These are phyloP conservation scores for Trichomonas gallinae DNA, from an alignment of 208 protist genomes.

Conservation along the genomic window DNA sequence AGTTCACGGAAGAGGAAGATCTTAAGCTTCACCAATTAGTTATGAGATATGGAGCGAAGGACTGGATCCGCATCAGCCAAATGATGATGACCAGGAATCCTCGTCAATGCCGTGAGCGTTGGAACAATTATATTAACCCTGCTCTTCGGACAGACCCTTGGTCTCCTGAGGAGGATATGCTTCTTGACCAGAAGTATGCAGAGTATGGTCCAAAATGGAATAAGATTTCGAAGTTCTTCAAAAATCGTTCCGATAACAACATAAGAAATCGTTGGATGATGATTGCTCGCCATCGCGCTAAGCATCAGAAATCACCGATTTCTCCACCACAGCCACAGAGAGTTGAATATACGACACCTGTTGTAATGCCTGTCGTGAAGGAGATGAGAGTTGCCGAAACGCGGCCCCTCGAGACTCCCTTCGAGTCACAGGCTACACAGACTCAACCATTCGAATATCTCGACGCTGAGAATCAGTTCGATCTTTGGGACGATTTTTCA, in stretches of 20 bases:
- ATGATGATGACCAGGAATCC: not conserved
- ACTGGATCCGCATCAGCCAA: not conserved
- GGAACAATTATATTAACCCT: not conserved
- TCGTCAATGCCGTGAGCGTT: not conserved
- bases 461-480: not conserved
- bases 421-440: not conserved
- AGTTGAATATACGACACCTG: not conserved
- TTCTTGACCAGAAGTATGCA: not conserved
- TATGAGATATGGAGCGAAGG: not conserved
- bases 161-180: not conserved
- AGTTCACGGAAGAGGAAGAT: constrained; percentile 9
- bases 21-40: not conserved
- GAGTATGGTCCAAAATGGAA: not conserved
- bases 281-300: not conserved
- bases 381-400: not conserved
- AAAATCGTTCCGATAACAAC: not conserved
- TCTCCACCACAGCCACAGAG: not conserved
- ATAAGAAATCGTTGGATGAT: constrained; percentile 9
- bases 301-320: not conserved
- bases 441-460: not conserved
- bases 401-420: not conserved
- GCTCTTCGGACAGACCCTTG: not conserved
- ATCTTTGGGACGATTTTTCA: not conserved
- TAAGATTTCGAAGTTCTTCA: not conserved
- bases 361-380: not conserved